Conservation (phyloP, 176 grass and related monocot genomes). For the Triticum timopheevii region DNA sequence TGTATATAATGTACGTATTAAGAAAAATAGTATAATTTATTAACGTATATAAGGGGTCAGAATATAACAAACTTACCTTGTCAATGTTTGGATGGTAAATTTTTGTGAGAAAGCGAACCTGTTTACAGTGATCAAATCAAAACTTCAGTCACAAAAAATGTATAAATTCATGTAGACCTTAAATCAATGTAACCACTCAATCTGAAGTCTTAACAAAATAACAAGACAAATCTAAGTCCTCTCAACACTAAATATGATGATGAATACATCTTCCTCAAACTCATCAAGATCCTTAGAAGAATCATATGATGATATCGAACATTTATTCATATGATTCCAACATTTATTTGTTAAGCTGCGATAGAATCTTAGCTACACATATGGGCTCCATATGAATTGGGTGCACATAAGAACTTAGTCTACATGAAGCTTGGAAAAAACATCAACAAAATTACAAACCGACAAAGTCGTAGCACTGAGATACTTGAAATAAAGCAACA, state of each 20-base stretch:
- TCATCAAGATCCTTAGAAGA: background rate
- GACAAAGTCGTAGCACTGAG: background rate
- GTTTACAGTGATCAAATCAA: constrained; percentile 34
- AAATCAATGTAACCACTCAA: background rate
- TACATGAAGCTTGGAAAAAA: constrained; percentile 12
- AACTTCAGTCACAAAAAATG: constrained; percentile 16
- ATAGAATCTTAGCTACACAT: background rate
- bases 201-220: background rate
- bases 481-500: constrained; percentile 48
- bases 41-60: constrained; percentile 19
- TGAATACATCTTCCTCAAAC: background rate
- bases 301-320: background rate
- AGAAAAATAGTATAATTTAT: background rate
- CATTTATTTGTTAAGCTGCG: background rate
- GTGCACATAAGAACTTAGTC: constrained; percentile 1
- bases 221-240: background rate
- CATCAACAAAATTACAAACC: background rate
- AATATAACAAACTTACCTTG: constrained; percentile 52
- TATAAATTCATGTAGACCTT: background rate
- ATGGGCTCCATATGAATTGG: background rate
- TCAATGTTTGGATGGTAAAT: constrained; percentile 99
- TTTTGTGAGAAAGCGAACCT: constrained; percentile 96
- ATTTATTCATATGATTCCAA: background rate
- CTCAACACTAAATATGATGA: background rate
- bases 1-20: constrained; percentile 34